phyloP scores from a whole-genome alignment of 1,284 basidiomycete genomes.

The Naganishia cerealis region DNA sequence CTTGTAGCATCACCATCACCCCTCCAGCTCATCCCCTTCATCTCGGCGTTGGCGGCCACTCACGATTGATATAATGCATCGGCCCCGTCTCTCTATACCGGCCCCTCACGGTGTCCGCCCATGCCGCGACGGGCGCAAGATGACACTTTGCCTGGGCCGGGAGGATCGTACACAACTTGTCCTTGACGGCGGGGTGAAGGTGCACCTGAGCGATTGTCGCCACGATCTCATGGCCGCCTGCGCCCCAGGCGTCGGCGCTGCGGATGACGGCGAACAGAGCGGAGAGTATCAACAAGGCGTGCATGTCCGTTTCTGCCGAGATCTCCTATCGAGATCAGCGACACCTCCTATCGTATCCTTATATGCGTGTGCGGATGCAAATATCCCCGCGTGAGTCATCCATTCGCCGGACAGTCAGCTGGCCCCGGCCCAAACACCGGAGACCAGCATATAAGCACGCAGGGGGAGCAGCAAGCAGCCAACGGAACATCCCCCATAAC shows the following conservation, averaged over 20 bases:
- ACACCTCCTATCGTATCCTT: too few relatives aligned
- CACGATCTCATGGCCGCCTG: constrained; percentile 77
- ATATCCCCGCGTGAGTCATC: too few relatives aligned
- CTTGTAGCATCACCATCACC: not conserved
- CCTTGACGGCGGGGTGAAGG: too few relatives aligned
- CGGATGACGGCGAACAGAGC: not conserved
- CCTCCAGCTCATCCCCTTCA: not conserved
- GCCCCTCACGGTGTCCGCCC: constrained; percentile 74
- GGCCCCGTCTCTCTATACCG: constrained; percentile 51
- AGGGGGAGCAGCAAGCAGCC: too few relatives aligned
- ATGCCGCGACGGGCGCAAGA: constrained; percentile 75
- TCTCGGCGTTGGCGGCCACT: constrained; percentile 35
- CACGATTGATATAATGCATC: constrained; percentile 57
- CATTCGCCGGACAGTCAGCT: too few relatives aligned
- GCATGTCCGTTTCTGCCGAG: constrained; percentile 3
- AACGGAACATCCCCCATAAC: too few relatives aligned
- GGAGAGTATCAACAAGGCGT: not conserved
- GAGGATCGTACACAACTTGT: too few relatives aligned
- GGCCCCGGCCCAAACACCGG: too few relatives aligned
- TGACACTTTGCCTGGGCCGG: constrained; percentile 65
- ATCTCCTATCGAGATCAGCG: too few relatives aligned
- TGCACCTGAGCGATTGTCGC: constrained; percentile 91
- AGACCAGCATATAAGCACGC: too few relatives aligned
- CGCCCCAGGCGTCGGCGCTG: constrained; percentile 4
- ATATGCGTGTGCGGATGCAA: too few relatives aligned